Conservation (phyloP, 495 filamentous ascomycete genomes). For the Chaetomidium leptoderma region DNA sequence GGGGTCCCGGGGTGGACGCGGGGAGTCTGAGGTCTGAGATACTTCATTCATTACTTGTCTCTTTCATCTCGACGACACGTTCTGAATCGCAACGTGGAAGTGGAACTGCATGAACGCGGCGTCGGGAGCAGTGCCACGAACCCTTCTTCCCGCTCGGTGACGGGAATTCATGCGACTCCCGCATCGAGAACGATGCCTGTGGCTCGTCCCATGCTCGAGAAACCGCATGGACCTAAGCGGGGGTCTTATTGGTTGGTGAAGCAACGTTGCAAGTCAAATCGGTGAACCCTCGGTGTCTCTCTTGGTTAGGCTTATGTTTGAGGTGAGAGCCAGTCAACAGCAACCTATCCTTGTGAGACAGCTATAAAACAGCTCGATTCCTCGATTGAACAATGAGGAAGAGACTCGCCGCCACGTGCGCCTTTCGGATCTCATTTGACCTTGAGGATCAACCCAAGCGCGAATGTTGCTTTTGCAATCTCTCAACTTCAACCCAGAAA, state of each 20-base stretch:
- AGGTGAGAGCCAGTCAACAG: background rate
- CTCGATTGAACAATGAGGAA: background rate
- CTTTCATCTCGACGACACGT: background rate
- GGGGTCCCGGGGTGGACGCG: conserved; percentile 53
- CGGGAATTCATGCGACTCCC: background rate
- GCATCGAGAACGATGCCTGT: background rate
- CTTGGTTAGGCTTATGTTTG: background rate
- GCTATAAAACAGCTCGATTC: background rate
- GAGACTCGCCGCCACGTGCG: background rate
- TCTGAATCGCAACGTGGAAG: background rate
- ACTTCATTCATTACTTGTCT: too few relatives aligned
- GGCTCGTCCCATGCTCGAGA: background rate
- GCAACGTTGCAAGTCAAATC: background rate
- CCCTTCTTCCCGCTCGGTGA: background rate
- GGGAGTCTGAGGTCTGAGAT: conserved; percentile 43
- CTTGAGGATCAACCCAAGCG: background rate
- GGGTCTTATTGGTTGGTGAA: conserved; percentile 1
- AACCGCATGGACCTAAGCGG: background rate
- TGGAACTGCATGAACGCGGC: background rate
- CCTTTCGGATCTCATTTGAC: background rate
- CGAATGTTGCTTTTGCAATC: background rate
- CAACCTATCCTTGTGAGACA: background rate
- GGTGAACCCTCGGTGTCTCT: background rate
- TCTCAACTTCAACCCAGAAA: background rate
- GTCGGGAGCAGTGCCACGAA: background rate